A percentile compares a stretch with the other conserved stretches of the same genome.
These are phyloP conservation scores for Saccharomycopsis hybrid DNA, from an alignment of 1,139 yeast species.

Conservation along the genomic window DNA sequence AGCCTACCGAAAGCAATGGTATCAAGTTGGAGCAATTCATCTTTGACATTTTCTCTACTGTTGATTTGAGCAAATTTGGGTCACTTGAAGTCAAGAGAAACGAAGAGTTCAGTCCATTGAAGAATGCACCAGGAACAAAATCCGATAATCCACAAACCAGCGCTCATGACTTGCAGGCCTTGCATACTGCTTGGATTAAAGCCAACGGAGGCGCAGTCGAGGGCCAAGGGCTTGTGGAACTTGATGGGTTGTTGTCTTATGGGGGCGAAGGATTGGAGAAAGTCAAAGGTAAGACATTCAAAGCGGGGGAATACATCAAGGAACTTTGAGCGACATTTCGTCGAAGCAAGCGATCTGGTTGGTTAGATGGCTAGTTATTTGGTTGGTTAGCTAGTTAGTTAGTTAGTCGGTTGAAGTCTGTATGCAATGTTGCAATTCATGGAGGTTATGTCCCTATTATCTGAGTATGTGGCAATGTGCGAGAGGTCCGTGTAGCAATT, in stretches of 20 bases:
- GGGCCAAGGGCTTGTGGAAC: conserved; percentile 59
- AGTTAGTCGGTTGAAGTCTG: too few species aligned
- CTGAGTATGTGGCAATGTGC: too few species aligned
- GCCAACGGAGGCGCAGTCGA: conserved; percentile 59
- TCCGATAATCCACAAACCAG: conserved; percentile 87
- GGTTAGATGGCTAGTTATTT: too few species aligned
- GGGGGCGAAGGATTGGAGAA: conserved; percentile 78
- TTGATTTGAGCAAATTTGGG: conserved; percentile 71
- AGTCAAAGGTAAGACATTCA: conserved; percentile 46
- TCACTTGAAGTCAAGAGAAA: conserved; percentile 84
- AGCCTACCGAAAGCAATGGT: conserved; percentile 78
- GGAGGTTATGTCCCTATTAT: too few species aligned
- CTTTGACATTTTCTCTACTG: conserved; percentile 88
- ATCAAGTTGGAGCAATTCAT: conserved; percentile 94
- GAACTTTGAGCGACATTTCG: conserved; percentile 31
- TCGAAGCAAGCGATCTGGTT: too few species aligned
- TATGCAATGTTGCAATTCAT: too few species aligned
- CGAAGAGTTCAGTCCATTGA: conserved; percentile 89
- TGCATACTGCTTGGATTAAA: conserved; percentile 74
- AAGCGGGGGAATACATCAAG: conserved; percentile 33
- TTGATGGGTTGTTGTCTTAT: conserved; percentile 67
- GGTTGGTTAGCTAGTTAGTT: too few species aligned
- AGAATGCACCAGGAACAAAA: conserved; percentile 77
- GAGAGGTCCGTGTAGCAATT: too few species aligned
- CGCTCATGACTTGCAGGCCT: conserved; percentile 52